Evolutionary conservation across 176 grass and related monocot species (phyloP).

Genomic region (Oryza nivara): DNA sequence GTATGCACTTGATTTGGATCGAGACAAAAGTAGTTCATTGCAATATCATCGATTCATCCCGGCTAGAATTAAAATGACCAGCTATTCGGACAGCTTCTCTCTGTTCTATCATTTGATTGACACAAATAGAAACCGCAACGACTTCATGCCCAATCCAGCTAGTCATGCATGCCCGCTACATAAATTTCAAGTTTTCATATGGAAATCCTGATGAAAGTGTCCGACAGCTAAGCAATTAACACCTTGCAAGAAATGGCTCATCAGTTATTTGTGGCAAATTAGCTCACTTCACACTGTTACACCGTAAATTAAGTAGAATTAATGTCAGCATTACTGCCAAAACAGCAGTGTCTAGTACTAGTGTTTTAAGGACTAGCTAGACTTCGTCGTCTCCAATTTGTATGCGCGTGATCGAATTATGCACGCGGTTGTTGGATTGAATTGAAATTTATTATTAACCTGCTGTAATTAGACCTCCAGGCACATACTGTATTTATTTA

Average conservation of each 20-base stretch:
- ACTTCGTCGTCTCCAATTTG: neutral
- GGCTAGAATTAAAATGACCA: too few species aligned
- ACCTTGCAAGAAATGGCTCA: neutral
- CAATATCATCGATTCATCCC: neutral
- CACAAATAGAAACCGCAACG: neutral
- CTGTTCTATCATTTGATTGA: neutral
- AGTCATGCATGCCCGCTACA: neutral
- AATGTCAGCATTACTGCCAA: neutral
- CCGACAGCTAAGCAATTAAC: neutral
- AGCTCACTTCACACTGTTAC: neutral
- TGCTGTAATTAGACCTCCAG: neutral
- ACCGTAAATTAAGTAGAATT: neutral
- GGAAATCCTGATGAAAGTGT: neutral
- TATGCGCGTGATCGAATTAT: neutral
- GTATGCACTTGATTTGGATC: neutral
- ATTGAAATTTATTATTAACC: neutral
- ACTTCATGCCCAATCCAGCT: neutral
- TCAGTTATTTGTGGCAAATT: neutral
- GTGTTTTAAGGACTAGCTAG: neutral
- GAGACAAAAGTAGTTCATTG: neutral
- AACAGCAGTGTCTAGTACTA: neutral
- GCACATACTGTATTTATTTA: neutral
- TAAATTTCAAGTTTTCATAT: neutral
- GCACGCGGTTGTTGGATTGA: neutral
- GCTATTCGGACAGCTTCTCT: too few species aligned